phyloP scores from a whole-genome alignment of 2,329 filamentous ascomycete genomes.

The Trichoderma sp. region DNA sequence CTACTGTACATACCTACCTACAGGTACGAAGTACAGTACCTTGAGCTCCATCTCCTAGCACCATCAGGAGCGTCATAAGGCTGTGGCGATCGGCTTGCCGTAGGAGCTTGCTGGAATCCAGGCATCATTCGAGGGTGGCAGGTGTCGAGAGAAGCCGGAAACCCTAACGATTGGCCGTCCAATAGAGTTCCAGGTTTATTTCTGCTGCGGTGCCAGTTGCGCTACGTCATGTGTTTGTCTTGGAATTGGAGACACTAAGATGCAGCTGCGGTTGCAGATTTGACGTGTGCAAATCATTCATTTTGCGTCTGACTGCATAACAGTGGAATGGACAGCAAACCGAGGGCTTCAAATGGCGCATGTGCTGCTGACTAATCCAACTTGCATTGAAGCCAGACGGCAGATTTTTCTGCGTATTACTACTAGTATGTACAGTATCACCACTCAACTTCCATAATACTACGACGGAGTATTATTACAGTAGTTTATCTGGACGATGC shows the following conservation, averaged over 20 bases:
- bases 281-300: background rate
- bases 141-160: background rate
- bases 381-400: background rate
- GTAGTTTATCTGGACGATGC: too few species aligned
- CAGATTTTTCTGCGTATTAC: background rate
- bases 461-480: background rate
- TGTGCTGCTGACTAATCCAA: background rate
- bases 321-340: background rate
- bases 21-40: too few species aligned
- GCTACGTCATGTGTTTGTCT: constrained; percentile 12
- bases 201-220: background rate
- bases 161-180: background rate
- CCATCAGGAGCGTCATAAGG: constrained; percentile 5
- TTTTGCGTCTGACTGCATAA: background rate
- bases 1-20: too few species aligned
- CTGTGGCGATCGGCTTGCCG: background rate
- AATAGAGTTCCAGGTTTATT: background rate
- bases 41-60: background rate
- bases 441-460: background rate
- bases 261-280: background rate
- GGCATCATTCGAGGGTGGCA: background rate
- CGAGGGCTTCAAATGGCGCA: background rate
- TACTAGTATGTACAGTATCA: background rate
- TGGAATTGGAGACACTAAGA: background rate
- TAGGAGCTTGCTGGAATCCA: background rate